Evolutionary conservation across 768 basidiomycete genomes (phyloP), one percentile per base, ranked within the genome.

Genomic region (Epithele typhae): DNA sequence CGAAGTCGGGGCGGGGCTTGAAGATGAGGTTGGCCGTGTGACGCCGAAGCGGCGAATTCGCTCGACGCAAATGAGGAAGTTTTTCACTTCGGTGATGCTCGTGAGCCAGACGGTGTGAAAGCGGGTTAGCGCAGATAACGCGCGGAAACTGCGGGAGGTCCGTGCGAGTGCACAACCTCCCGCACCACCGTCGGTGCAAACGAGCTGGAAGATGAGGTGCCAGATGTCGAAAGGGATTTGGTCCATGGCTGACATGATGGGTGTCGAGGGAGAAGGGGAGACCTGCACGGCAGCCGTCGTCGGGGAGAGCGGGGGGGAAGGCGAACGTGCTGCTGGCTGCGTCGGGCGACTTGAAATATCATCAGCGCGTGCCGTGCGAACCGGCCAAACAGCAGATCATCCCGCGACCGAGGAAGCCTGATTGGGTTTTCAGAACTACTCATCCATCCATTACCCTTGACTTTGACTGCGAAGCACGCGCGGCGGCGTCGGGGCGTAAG

Each of bases 1-100:
- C n/a, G n/a, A n/a, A n/a, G n/a, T n/a, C n/a, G n/a, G n/a, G 10
- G 37, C 11, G 22, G 21, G 10, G 3, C 25, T 40, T 8, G 18
- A 21, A 8, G 17, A 10, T 17, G 9, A 9, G 5, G 37, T 7
- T 21, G 38, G 39, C 2, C 25, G 34, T 11, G 18, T 18, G 5
- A 35, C 41, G 24, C 9, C 15, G 17, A 37, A 34, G n/a, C 37
- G 43, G 33, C 34, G 43, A 36, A 41, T 52, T 21, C 51, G 51
- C 33, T 47, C 46, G 42, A 52, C 15, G 42, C 51, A 52, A 33
- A 48, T 36, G 35, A 52, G 46, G 42, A 52, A 52, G 38, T 19
- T 19, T 24, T 22, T 46, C 7, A 52, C 38, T 10, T 52, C 33
- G 38, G n/a, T 21, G 33, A 52, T 10, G 23, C 46, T 52, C 8